Base-by-base conservation (phyloP, 192 early-diverging fungal species). In the Umbelopsis isabellina region DNA sequence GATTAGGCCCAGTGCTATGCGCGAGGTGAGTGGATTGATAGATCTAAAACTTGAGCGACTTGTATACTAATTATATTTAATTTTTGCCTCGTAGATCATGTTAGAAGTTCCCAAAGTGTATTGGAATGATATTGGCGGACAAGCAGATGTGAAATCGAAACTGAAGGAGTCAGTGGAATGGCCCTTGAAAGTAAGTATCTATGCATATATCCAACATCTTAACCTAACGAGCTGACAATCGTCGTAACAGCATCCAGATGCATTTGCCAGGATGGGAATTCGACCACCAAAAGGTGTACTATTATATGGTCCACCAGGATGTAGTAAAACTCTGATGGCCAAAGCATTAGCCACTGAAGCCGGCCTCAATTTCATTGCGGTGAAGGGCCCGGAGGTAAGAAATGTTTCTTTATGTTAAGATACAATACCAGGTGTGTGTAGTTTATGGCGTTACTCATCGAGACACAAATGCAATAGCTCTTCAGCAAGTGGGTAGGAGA, bases 401-500 rank as follows among this genome's bases (percentile, higher is more conserved):
- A 49, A 2, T 10, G 10, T 22, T 6, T 49, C 0, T 18, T 16
- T 0, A 22, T 30, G 51, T n/a, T 9, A 61, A 10, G 4, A 8
- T 53, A 13, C 2, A 35, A 30, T 22, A 8, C 20, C 15, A 18
- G 41, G 41, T 10, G 41, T n/a, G n/a, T 55, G 45, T 22, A 69
- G 4, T 37, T 33, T 33, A 22, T 15, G 23, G 33, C 11, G 33
- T 21, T 47, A 13, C 1, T 20, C 16, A 27, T 53, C 20, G 11
- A 16, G 6, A 72, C 50, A 18, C 20, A n/a, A 15, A 73, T 11
- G 18, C 37, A 52, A 9, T 65, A 94, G 92, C 80, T 98, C 13
- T 97, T 98, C 74, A 98, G 95, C 84, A 99, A 98, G 77, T 99
- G 96, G 96, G 98, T 99, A 8, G 98, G 98, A 27, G 98, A 99